Percentiles rank a stretch among this genome's conserved stretches.
Conservation (phyloP, 1,284 basidiomycete species). For the Melanopsichium pennsylvanicum region DNA sequence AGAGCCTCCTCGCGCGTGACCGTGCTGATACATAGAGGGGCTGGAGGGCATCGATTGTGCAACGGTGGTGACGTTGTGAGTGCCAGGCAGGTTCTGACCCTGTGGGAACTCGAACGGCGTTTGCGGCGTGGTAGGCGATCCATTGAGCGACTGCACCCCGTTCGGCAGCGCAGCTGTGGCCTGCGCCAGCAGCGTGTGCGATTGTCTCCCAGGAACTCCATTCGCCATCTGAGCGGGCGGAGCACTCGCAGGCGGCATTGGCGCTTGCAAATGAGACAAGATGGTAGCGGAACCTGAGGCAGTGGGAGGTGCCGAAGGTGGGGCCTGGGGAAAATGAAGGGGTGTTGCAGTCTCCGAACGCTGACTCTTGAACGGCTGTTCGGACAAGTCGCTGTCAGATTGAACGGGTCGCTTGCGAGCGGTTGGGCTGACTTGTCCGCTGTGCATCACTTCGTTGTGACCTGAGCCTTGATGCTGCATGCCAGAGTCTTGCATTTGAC, state of each 20-base stretch:
- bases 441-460: conserved; percentile 6
- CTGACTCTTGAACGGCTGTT: conserved; percentile 38
- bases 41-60: conserved; percentile 42
- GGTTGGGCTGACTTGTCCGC: conserved; percentile 29
- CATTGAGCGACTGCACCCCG: conserved; percentile 33
- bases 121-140: conserved; percentile 43
- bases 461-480: conserved; percentile 1
- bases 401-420: conserved; percentile 46
- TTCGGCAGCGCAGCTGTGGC: conserved; percentile 19
- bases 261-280: conserved; percentile 18
- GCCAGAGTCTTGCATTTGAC: conserved; percentile 17
- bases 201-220: neutral
- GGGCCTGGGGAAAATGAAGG: conserved; percentile 27
- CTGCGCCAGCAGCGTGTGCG: conserved; percentile 15
- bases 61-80: conserved; percentile 3
- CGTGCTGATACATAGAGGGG: conserved; percentile 29
- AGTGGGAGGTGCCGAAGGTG: conserved; percentile 36
- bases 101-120: conserved; percentile 47
- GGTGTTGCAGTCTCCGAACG: conserved; percentile 40
- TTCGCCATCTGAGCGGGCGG: conserved; percentile 11
- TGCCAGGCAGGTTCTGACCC: conserved; percentile 7
- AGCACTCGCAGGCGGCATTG: conserved; percentile 22
- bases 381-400: conserved; percentile 30
- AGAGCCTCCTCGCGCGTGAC: conserved; percentile 34
- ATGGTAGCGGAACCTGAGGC: conserved; percentile 1